phyloP scores from a whole-genome alignment of 306 rosid species.

The Citrullus mucosospermus region DNA sequence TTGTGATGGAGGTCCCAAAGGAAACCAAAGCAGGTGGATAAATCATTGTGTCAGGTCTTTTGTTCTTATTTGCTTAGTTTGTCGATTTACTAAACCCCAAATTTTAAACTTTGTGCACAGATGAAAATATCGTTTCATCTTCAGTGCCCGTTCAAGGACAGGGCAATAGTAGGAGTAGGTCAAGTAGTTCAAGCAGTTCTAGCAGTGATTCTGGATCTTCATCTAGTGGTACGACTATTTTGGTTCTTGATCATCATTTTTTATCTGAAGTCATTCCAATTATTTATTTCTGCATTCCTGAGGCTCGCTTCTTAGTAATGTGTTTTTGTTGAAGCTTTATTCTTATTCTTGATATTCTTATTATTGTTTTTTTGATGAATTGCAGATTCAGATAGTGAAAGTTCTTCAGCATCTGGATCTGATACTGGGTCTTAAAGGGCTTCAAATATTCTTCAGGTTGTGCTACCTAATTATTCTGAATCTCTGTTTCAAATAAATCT shows the following conservation, averaged over 20 bases:
- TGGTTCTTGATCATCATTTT: background rate
- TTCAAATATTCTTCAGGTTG: conserved; percentile 23
- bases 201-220: conserved; percentile 95
- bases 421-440: conserved; percentile 62
- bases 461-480: background rate
- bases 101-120: conserved; percentile 19
- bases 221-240: conserved; percentile 61
- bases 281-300: background rate
- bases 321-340: conserved; percentile 10
- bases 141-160: conserved; percentile 42
- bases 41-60: background rate
- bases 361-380: conserved; percentile 12
- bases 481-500: background rate
- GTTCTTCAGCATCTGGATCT: conserved; percentile 90
- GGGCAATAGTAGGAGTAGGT: conserved; percentile 64
- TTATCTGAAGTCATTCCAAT: background rate
- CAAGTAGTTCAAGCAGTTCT: conserved; percentile 94
- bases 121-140: conserved; percentile 35
- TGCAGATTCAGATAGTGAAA: conserved; percentile 90
- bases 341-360: conserved; percentile 6
- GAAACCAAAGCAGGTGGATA: conserved; percentile 48
- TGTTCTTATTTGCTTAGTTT: conserved; percentile 1
- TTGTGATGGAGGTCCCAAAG: conserved; percentile 21
- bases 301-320: background rate
- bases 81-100: conserved; percentile 4